A percentile compares a stretch with the other conserved stretches of the same genome.
Conservation (phyloP, 208 protist species). For the Acanthamoeba lenticulata region DNA sequence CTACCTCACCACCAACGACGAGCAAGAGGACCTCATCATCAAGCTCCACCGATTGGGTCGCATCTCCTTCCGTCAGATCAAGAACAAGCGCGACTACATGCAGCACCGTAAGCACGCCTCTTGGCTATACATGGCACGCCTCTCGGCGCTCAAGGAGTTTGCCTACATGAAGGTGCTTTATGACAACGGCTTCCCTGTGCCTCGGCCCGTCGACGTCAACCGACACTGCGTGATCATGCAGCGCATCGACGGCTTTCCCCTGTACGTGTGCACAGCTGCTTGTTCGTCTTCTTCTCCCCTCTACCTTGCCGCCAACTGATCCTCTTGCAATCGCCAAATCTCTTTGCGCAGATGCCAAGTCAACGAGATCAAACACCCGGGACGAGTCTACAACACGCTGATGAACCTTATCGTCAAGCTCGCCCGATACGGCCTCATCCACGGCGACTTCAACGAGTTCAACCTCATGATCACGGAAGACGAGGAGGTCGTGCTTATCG, state of each 20-base stretch:
- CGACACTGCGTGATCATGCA: constrained; percentile 98
- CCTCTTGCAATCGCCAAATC: background rate
- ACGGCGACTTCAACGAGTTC: constrained; percentile 99
- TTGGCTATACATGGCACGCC: constrained; percentile 98
- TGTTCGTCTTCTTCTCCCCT: constrained; percentile 5
- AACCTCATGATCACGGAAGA: constrained; percentile 97
- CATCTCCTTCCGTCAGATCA: constrained; percentile 97
- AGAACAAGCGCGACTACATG: constrained; percentile 98
- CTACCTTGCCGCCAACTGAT: background rate
- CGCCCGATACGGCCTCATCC: constrained; percentile 96
- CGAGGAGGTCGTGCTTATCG: constrained; percentile 96
- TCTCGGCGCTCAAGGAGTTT: constrained; percentile 98
- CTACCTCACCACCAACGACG: constrained; percentile 61
- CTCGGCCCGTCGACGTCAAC: constrained; percentile 97
- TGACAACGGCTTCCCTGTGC: constrained; percentile 96
- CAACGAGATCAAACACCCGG: constrained; percentile 90
- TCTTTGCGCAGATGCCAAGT: constrained; percentile 86
- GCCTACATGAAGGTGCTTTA: constrained; percentile 98
- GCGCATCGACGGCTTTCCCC: constrained; percentile 92
- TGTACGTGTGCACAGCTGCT: constrained; percentile 81
- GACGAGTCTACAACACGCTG: constrained; percentile 91
- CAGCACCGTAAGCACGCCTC: constrained; percentile 90
- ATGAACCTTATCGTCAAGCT: constrained; percentile 95
- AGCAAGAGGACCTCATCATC: constrained; percentile 87
- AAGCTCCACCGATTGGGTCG: constrained; percentile 97